A percentile compares a stretch with the other conserved stretches of the same genome.
These are phyloP conservation scores for Plectosphaerella cucumerina DNA, from an alignment of 2,329 filamentous ascomycete genomes.

Conservation along the genomic window DNA sequence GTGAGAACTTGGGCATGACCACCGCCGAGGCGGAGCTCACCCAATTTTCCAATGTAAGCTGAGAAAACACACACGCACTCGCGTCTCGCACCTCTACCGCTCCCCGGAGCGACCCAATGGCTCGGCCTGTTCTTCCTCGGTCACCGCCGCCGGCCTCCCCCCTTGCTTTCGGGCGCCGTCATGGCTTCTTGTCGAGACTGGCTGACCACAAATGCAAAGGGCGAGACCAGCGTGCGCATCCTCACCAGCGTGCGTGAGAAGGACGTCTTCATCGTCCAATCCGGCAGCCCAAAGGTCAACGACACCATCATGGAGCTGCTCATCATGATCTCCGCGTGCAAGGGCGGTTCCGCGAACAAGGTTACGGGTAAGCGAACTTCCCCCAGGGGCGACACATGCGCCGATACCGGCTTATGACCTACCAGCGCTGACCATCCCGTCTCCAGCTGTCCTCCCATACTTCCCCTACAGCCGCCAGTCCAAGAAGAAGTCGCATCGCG, in stretches of 20 bases:
- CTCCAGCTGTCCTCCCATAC: conserved; percentile 78
- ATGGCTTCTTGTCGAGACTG: conserved; percentile 19
- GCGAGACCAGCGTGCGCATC: conserved; percentile 67
- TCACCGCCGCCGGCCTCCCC: conserved; percentile 5
- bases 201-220: conserved; percentile 38
- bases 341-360: conserved; percentile 93
- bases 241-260: conserved; percentile 84
- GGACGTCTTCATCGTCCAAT: conserved; percentile 98
- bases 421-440: not conserved
- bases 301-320: conserved; percentile 99
- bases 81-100: conserved; percentile 21
- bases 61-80: not conserved
- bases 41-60: conserved; percentile 65
- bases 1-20: conserved; percentile 62
- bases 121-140: conserved; percentile 1
- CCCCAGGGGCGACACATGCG: no score
- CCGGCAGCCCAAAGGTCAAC: conserved; percentile 92
- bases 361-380: conserved; percentile 70
- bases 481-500: conserved; percentile 97
- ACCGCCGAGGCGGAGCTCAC: conserved; percentile 62
- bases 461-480: conserved; percentile 99
- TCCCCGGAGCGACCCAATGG: conserved; percentile 12
- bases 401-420: no score
- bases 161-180: conserved; percentile 4
- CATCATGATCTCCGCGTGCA: conserved; percentile 99